Evolutionary conservation across 2,329 filamentous ascomycete species (phyloP).

Genomic region (Scorias spongiosa): DNA sequence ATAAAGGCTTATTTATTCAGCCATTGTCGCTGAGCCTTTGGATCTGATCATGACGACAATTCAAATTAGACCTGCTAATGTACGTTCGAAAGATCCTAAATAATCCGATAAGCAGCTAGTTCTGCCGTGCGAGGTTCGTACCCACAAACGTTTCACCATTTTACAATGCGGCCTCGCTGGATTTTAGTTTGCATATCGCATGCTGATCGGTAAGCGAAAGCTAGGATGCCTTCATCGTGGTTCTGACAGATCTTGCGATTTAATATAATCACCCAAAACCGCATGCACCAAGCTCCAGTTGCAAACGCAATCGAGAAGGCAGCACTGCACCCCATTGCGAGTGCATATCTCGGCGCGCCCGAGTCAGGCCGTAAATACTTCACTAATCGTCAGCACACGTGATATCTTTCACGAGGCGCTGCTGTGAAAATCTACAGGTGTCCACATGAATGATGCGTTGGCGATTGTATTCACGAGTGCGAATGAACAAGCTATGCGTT

Average conservation of each 20-base stretch:
- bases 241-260: constrained; percentile 24
- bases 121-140: no score
- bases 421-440: constrained; percentile 16
- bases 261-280: constrained; percentile 25
- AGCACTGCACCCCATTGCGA: constrained; percentile 30
- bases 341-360: constrained; percentile 31
- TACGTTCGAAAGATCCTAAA: no score
- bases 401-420: not conserved
- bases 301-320: constrained; percentile 29
- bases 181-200: no score
- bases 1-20: no score
- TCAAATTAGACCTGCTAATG: no score
- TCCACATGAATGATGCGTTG: constrained; percentile 35
- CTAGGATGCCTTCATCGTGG: constrained; percentile 14
- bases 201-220: constrained; percentile 13
- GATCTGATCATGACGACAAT: no score
- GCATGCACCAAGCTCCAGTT: constrained; percentile 29
- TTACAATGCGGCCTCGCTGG: no score
- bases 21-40: no score
- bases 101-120: no score
- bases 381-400: not conserved
- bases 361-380: constrained; percentile 32
- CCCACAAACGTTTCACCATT: no score
- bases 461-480: constrained; percentile 36
- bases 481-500: constrained; percentile 34